Conservation (phyloP, 2,329 filamentous ascomycete genomes). For the Ceratocystis harringtonii region DNA sequence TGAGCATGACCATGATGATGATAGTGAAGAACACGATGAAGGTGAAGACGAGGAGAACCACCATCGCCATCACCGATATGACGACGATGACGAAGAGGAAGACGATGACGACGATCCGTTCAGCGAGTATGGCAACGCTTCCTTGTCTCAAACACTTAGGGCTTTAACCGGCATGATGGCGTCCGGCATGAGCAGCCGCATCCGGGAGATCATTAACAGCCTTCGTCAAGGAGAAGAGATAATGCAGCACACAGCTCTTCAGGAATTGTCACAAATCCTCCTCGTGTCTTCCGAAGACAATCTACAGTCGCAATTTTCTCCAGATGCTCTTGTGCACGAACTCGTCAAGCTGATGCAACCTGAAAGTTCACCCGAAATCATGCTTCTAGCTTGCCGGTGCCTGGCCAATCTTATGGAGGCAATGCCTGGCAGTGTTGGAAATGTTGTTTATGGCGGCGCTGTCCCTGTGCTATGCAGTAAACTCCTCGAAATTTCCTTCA, state of each 20-base stretch:
- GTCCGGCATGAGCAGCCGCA: constrained; percentile 60
- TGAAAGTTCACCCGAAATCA: constrained; percentile 79
- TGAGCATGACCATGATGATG: constrained; percentile 21
- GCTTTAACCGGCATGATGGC: constrained; percentile 78
- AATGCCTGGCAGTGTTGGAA: constrained; percentile 77
- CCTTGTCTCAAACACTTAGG: constrained; percentile 62
- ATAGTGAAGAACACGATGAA: constrained; percentile 7
- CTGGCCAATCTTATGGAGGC: constrained; percentile 97
- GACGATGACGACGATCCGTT: constrained; percentile 54
- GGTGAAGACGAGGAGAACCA: constrained; percentile 17
- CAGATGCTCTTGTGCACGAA: constrained; percentile 91
- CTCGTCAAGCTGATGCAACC: constrained; percentile 83
- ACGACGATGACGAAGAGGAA: constrained; percentile 42
- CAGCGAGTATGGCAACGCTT: constrained; percentile 42
- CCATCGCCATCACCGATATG: constrained; percentile 24
- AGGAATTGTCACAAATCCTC: constrained; percentile 84
- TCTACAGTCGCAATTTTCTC: constrained; percentile 83
- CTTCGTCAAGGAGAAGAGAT: constrained; percentile 77
- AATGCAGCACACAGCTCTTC: constrained; percentile 77
- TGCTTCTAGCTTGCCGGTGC: constrained; percentile 90
- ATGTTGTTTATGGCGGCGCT: constrained; percentile 93
- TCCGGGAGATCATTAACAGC: constrained; percentile 62
- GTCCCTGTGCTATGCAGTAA: constrained; percentile 92
- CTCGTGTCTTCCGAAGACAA: constrained; percentile 95
- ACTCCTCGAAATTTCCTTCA: constrained; percentile 87